Conservation (phyloP, 2,329 filamentous ascomycete species). For the Neofusicoccum ribis region DNA sequence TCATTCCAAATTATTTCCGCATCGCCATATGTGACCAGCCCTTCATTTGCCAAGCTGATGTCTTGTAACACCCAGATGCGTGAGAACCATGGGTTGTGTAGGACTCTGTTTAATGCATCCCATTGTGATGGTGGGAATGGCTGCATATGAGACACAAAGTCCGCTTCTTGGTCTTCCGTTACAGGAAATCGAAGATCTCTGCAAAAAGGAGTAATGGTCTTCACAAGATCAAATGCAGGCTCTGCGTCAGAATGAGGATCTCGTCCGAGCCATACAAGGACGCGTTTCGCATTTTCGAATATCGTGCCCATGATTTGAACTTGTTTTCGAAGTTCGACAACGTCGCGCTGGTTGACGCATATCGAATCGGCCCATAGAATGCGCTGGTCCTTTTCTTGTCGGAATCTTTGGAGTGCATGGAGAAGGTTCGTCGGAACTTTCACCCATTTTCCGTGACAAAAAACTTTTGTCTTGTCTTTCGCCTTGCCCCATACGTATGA, state of each 20-base stretch:
- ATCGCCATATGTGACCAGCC: no score
- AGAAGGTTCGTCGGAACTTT: conserved; percentile 25
- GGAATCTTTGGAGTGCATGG: conserved; percentile 23
- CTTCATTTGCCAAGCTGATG: no score
- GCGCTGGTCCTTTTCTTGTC: conserved; percentile 21
- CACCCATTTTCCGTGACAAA: conserved; percentile 23
- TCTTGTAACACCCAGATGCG: no score
- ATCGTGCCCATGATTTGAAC: conserved; percentile 31
- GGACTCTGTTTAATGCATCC: no score
- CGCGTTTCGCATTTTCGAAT: conserved; percentile 27
- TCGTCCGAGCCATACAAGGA: conserved; percentile 31
- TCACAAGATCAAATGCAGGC: neutral
- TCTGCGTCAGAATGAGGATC: neutral
- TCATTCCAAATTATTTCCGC: no score
- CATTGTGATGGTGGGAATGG: no score
- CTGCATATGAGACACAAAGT: no score
- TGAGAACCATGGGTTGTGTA: no score
- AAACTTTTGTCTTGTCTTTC: conserved; percentile 18
- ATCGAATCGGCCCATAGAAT: conserved; percentile 29
- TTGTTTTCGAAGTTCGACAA: conserved; percentile 27
- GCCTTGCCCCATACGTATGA: conserved; percentile 30
- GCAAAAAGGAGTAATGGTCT: no score
- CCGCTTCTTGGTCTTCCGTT: no score
- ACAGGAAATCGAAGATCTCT: no score
- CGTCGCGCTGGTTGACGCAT: conserved; percentile 28